phyloP scores from a whole-genome alignment of 2,329 filamentous ascomycete species.

The Claviceps fusiformis region DNA sequence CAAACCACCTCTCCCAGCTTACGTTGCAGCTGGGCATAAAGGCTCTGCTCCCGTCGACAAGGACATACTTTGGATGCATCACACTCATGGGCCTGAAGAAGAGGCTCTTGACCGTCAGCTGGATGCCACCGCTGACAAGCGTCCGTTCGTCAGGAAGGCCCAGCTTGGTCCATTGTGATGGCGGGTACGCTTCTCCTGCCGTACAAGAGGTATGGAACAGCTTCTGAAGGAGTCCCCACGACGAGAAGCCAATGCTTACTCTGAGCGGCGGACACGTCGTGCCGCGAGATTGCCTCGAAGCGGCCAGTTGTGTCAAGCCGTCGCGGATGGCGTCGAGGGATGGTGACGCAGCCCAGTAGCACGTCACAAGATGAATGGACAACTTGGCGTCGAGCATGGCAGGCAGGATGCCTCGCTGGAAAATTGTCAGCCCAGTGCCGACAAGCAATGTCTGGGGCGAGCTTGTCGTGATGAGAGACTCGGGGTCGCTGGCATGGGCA shows the following conservation, averaged over 20 bases:
- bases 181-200: conserved; percentile 47
- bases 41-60: conserved; percentile 53
- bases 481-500: conserved; percentile 29
- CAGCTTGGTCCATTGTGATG: conserved; percentile 46
- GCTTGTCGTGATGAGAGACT: conserved; percentile 35
- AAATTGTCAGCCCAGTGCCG: conserved; percentile 46
- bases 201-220: conserved; percentile 55
- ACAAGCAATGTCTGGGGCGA: conserved; percentile 34
- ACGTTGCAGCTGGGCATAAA: conserved; percentile 73
- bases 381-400: conserved; percentile 44
- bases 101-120: conserved; percentile 60
- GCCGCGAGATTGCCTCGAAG: conserved; percentile 15
- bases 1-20: conserved; percentile 80
- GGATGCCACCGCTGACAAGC: conserved; percentile 43
- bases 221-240: conserved; percentile 58
- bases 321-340: conserved; percentile 44
- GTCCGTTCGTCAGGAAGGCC: conserved; percentile 45
- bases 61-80: conserved; percentile 77
- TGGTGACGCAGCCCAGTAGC: conserved; percentile 63
- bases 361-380: conserved; percentile 66
- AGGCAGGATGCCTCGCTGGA: conserved; percentile 41
- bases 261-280: conserved; percentile 26
- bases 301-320: conserved; percentile 46
- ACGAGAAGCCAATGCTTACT: conserved; percentile 68
- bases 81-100: conserved; percentile 72